A percentile compares a stretch with the other conserved stretches of the same genome.
phyloP scores from a whole-genome alignment of 2,329 filamentous ascomycete species.

The Plectosphaerella cucumerina region DNA sequence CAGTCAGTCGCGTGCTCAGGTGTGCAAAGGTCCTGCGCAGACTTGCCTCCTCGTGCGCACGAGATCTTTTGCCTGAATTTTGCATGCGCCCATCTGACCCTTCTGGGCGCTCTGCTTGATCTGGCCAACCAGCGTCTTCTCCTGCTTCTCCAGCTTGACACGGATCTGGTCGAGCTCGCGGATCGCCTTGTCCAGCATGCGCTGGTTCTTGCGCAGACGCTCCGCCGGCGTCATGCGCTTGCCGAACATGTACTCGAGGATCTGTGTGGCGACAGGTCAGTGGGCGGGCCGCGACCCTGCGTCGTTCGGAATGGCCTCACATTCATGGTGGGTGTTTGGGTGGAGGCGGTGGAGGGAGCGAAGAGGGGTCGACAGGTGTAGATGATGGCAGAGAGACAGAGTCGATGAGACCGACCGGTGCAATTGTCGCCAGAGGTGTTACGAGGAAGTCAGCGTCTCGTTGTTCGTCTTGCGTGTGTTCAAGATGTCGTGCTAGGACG shows the following conservation, averaged over 20 bases:
- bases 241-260: conserved; percentile 98
- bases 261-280: conserved; percentile 46
- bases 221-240: conserved; percentile 98
- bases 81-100: conserved; percentile 96
- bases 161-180: conserved; percentile 93
- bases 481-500: too few relatives aligned
- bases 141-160: conserved; percentile 94
- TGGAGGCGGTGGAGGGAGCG: neutral
- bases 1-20: neutral
- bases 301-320: conserved; percentile 29
- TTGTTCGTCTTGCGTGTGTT: too few relatives aligned
- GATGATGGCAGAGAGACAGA: neutral
- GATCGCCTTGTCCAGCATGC: conserved; percentile 95
- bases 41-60: conserved; percentile 77
- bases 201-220: conserved; percentile 88
- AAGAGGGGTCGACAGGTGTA: neutral
- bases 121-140: conserved; percentile 92
- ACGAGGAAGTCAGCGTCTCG: too few relatives aligned
- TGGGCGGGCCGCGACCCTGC: conserved; percentile 5
- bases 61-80: conserved; percentile 96
- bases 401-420: too few relatives aligned
- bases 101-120: conserved; percentile 99
- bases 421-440: too few relatives aligned
- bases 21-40: too few relatives aligned
- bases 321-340: conserved; percentile 46